phyloP scores from a whole-genome alignment of 2,329 filamentous ascomycete genomes.

The Penicillium sp. region DNA sequence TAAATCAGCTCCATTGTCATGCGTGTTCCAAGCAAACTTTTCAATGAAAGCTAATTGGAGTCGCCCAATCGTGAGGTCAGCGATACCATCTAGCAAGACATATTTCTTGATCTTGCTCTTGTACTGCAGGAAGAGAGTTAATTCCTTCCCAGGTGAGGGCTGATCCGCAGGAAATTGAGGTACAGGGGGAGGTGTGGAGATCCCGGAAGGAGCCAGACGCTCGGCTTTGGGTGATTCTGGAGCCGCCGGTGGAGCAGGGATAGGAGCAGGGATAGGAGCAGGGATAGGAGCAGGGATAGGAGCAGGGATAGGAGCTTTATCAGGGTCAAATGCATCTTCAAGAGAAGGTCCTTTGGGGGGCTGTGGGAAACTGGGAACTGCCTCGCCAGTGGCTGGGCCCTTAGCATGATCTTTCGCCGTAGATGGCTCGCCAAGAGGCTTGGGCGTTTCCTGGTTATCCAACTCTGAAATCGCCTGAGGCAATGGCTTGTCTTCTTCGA shows the following conservation, averaged over 20 bases:
- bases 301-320: conserved; percentile 21
- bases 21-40: conserved; percentile 98
- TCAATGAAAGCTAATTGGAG: conserved; percentile 96
- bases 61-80: conserved; percentile 77
- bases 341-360: conserved; percentile 33
- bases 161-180: conserved; percentile 55
- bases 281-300: too few relatives aligned
- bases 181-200: conserved; percentile 42
- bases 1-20: conserved; percentile 83
- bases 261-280: too few relatives aligned
- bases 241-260: conserved; percentile 13
- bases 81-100: conserved; percentile 74
- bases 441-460: conserved; percentile 10
- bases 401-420: conserved; percentile 30
- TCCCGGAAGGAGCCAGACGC: conserved; percentile 15
- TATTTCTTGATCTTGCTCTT: conserved; percentile 97
- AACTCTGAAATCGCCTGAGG: conserved; percentile 27
- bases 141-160: conserved; percentile 69
- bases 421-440: conserved; percentile 20
- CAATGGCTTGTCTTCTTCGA: conserved; percentile 35
- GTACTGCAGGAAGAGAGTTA: conserved; percentile 92
- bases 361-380: conserved; percentile 51
- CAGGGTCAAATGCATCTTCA: conserved; percentile 34
- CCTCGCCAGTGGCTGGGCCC: conserved; percentile 46
- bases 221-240: conserved; percentile 27